Evolutionary conservation across 2,329 filamentous ascomycete species (phyloP), one percentile per base, ranked within the genome.

Genomic region (Lecanicillium sp.): DNA sequence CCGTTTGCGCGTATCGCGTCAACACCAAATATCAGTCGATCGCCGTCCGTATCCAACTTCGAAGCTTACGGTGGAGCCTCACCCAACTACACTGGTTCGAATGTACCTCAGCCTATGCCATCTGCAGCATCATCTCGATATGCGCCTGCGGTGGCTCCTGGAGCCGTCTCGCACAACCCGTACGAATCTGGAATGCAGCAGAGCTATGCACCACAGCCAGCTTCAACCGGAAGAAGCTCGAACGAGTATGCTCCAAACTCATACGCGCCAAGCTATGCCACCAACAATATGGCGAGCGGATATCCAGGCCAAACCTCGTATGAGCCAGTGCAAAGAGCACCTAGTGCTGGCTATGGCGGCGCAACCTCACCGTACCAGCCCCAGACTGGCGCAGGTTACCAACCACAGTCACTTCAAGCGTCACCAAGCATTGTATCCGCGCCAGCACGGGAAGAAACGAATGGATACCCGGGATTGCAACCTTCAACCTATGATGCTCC

Each of bases 1-100:
- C 88, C 87, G 2, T 96, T 98, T 57, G 82, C 85, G 7, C 83
- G 83, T 38, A 78, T 95, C 37, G 72, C 83, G 19, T 78, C 79
- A 20, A 85, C 83, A 3, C 83, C 85, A 6, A 83, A 75, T 3
- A 74, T 88, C 43, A 88, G 83, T 54, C 75, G 83, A 30, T 78
- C 82, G 3, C 80, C 83, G 4, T 92, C 85, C 4, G 72, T 58
- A 57, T 76, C 73, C 4, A 78, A 73, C 50, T 78, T 86, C 33
- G 89, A 95, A 48, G 62, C 85, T 5, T 94, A 92, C 54, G 80
- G 80, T 5, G 77, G 73, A 38, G 59, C 52, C 5, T 56, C 59
- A 1, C 54, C 60, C 9, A 47, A 48, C 18, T 60, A 58, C 31
- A 44, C 51, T 5, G 45, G 51, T 44, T 48, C 49, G 14, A 40